A percentile compares a stretch with the other conserved stretches of the same genome.
Conservation (phyloP, 768 basidiomycete genomes). For the Hortiboletus flavorubellus region DNA sequence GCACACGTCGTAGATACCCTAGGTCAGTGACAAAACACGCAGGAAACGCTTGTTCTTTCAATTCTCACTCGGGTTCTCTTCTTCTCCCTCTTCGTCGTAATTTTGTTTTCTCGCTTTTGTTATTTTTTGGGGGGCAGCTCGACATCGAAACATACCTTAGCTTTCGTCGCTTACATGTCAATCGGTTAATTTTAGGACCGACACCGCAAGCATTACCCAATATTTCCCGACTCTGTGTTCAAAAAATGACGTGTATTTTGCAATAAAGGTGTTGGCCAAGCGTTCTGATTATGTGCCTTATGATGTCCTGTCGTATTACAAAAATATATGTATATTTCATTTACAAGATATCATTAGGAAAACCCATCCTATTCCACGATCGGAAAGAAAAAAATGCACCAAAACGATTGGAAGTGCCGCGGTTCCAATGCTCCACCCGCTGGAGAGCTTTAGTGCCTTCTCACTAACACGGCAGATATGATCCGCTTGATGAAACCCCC, state of each 20-base stretch:
- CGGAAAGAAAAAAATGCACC: neutral
- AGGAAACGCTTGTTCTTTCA: neutral
- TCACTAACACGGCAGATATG: no score
- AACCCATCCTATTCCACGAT: no score
- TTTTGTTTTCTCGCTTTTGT: neutral
- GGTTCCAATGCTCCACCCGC: neutral
- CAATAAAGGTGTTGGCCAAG: no score
- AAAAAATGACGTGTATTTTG: no score
- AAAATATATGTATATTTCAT: no score
- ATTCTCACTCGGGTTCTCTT: neutral
- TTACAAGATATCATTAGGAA: no score
- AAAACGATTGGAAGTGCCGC: neutral
- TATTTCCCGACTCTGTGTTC: no score
- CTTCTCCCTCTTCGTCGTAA: neutral
- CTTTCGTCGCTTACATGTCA: neutral
- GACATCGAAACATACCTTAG: conserved; percentile 2
- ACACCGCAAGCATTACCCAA: no score
- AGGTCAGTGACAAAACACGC: neutral
- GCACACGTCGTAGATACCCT: conserved; percentile 6
- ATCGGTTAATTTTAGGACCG: neutral
- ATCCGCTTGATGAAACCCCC: neutral
- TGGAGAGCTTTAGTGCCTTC: neutral
- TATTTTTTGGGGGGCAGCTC: neutral
- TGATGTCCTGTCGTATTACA: no score
- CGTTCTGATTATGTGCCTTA: no score